Base-by-base conservation (phyloP, 2,329 filamentous ascomycete genomes). In the Lasiodiplodia gonubiensis region DNA sequence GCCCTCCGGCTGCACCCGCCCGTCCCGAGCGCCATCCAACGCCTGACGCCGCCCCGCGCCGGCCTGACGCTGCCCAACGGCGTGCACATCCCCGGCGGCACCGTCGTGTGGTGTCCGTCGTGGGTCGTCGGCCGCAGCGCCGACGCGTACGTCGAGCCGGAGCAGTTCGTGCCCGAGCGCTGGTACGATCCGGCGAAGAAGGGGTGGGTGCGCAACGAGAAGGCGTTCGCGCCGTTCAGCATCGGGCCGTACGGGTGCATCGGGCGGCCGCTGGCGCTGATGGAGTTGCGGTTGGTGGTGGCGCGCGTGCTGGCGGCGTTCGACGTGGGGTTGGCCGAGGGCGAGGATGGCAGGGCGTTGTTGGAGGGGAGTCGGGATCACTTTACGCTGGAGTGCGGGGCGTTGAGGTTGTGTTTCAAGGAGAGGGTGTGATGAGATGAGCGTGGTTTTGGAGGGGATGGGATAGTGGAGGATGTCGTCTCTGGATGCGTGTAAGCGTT, bases 231-330 rank as follows among this genome's bases (percentile, higher is more conserved):
- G 46, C 66, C 66, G 4, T 67, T 67, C 7, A 42, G 27, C 14
- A 2, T 23, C 1, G 66, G 66, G 1, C 35, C 49, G 12, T 67
- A 53, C 12, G 52, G 39, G 12, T 67, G 66, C n/a, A 30, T 57
- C 2, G 66, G 66, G 0, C 23, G 51, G 48, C 55, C 46, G 48
- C 11, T 67, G 18, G 65, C 65, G 55, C 2, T 67, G 46, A 67
- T 67, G 65, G 65, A 67, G 49, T 16, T 67, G 23, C n/a, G 65
- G 46, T 85, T 86, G 5, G 86, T 88, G 2, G 76, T 92, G 66
- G 89, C 89, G 39, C 78, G 89, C 16, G 81, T 88, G 23, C 73
- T 92, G 68, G 90, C 82, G 70, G 69, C 86, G 71, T 91, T 88
- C 69, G 89, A 91, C 69, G 70, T 90, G 68, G 18, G 27, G 21